Evolutionary conservation across 2,329 filamentous ascomycete species (phyloP), one percentile per base, ranked within the genome.

Genomic region (Sporothrix variecibatus): DNA sequence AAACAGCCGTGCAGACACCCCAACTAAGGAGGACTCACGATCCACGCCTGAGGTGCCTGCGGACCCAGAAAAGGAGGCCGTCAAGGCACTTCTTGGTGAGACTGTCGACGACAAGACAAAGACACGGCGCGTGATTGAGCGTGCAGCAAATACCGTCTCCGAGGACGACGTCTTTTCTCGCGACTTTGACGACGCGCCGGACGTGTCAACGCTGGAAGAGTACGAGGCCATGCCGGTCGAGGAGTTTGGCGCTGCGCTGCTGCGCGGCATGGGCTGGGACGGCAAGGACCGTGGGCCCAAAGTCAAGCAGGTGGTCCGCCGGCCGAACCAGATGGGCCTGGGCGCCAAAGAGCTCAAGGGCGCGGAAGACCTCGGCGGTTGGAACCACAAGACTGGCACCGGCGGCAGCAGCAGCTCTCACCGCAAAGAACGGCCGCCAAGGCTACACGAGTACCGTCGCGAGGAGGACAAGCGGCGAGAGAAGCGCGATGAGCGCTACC

Each of bases 261-360:
- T 99, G 49, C 90, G 95, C 43, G 94, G 95, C 11, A 98, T 98
- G 93, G 96, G 96, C 9, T 98, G 95, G 95, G 94, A 98, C 85
- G 92, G 83, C 82, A 88, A 90, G 72, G 85, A 87, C 75, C 83
- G 85, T 65, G 87, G 86, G 1, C 82, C 85, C 2, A 92, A 92
- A 77, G 86, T 90, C 49, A 91, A 89, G 76, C 84, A 90, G 23
- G 86, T 91, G 17, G 91, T 92, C 80, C 87, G 91, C 71, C 89
- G 95, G 69, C 92, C 94, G 20, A 94, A 94, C 74, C 87, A 97
- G 73, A 86, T 98, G 11, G 96, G 96, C 0, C 91, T 98, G 8
- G 96, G 95, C 3, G 95, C 77, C 2, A 77, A 78, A 43, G 76
- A 76, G 56, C 74, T 78, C 34, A 78, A 78, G 53, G 77, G 76